A percentile compares a stretch with the other conserved stretches of the same genome.
Evolutionary conservation across 2,329 filamentous ascomycete genomes (phyloP).

Genomic region (Monascus ruber): DNA sequence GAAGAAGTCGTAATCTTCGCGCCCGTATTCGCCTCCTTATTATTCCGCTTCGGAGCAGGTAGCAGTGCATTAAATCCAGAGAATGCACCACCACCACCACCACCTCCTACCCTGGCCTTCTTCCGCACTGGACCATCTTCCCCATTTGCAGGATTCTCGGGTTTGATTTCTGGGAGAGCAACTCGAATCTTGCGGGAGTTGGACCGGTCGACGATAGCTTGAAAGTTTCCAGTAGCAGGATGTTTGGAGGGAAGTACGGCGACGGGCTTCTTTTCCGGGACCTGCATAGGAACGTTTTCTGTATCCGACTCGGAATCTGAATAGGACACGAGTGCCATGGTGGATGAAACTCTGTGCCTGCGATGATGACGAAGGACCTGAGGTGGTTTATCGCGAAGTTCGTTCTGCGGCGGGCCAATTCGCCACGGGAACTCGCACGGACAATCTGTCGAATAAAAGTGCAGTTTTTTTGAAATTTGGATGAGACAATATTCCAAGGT

Average conservation of each 20-base stretch:
- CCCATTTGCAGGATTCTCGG: conserved; percentile 20
- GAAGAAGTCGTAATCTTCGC: conserved; percentile 21
- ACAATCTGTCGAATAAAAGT: too few relatives aligned
- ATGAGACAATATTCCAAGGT: too few relatives aligned
- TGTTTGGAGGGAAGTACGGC: conserved; percentile 11
- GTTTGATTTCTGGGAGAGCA: conserved; percentile 52
- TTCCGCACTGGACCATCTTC: conserved; percentile 56
- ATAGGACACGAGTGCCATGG: conserved; percentile 71
- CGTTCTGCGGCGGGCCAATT: too few relatives aligned
- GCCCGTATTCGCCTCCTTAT: conserved; percentile 12
- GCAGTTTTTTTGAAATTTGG: too few relatives aligned
- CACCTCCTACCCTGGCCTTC: conserved; percentile 52
- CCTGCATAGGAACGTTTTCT: conserved; percentile 20
- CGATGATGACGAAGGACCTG: too few relatives aligned
- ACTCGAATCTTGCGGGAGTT: conserved; percentile 78
- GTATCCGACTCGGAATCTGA: conserved; percentile 53
- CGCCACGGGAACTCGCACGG: too few relatives aligned
- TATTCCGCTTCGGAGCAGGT: conserved; percentile 61
- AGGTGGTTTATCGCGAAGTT: too few relatives aligned
- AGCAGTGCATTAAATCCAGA: conserved; percentile 77
- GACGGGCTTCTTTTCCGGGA: conserved; percentile 15
- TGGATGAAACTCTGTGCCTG: conserved; percentile 1
- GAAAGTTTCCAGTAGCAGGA: conserved; percentile 41
- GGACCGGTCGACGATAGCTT: conserved; percentile 69
- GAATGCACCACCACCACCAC: conserved; percentile 58